Base-by-base conservation (phyloP, 2,329 filamentous ascomycete genomes). In the Orbilia brochopaga region DNA sequence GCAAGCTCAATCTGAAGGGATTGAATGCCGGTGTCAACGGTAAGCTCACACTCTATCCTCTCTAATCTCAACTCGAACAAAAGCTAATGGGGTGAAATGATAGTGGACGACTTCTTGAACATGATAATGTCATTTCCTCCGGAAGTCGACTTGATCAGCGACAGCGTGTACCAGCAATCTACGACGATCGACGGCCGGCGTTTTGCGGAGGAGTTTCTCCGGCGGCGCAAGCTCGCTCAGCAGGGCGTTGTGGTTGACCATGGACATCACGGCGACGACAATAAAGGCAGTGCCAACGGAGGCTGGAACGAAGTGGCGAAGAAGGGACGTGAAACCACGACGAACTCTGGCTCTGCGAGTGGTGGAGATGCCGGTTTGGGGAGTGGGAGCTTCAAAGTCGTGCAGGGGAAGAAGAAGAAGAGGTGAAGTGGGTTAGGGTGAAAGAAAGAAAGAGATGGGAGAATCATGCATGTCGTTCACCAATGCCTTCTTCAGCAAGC, bases 231-330 rank as follows among this genome's bases (percentile, higher is more conserved):
- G 83, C 86, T 95, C 0, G 93, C 94, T 0, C 93, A 97, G 76
- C 94, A 92, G 82, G 94, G 94, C 42, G 85, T 97, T 44, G 83
- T 96, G 17, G 90, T 92, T 79, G 88, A 90, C 61, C 83, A 86
- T 15, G 83, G 85, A 53, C 83, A 81, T 55, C 81, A 79, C 74
- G 80, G 77, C 3, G 82, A 83, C 54, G 80, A 77, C 23, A 81
- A 82, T 74, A 79, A 80, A 48, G 82, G 81, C 75, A 82, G 80
- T 55, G 77, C 81, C 24, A 81, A 83, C 24, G 88, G 90, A 62
- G 93, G 93, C 19, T 99, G 94, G 94, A 96, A 85, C 76, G 94
- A 97, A 81, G 94, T 99, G 58, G 94, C 94, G 1, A 97, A 97
- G 87, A 78, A 79, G 54, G 54, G 66, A 2, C 56, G 65, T 11